These are phyloP conservation scores for Porodaedalea pini DNA, from an alignment of 1,284 basidiomycete species.

Conservation along the genomic window DNA sequence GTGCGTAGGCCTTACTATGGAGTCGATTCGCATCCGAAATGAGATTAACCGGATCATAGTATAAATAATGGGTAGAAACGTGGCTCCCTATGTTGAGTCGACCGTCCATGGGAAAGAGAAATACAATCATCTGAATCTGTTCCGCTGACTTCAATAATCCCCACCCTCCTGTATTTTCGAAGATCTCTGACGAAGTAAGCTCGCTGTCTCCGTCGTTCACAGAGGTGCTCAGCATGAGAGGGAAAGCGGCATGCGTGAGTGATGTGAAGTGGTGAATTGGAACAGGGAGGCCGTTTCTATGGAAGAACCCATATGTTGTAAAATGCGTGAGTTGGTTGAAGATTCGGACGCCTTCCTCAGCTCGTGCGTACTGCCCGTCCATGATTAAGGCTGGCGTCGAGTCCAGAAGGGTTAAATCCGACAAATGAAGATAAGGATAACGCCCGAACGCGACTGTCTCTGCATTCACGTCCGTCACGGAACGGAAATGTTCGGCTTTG, in stretches of 20 bases:
- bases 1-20: background rate
- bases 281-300: constrained; percentile 1
- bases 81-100: background rate
- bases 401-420: constrained; percentile 5
- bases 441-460: background rate
- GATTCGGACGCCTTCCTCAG: constrained; percentile 3
- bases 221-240: constrained; percentile 6
- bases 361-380: background rate
- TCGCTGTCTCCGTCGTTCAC: background rate
- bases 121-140: constrained; percentile 10
- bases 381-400: background rate
- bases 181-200: background rate
- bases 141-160: background rate
- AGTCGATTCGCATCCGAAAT: constrained; percentile 5
- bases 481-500: background rate
- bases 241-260: constrained; percentile 6
- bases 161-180: background rate
- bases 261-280: constrained; percentile 2
- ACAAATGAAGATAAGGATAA: background rate
- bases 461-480: background rate
- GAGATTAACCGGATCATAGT: background rate
- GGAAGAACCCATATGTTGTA: constrained; percentile 1
- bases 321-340: constrained; percentile 11
- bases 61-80: background rate
- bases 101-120: background rate